Conservation (phyloP, 2,329 filamentous ascomycete genomes). For the Cephalotrichum gorgonifer region DNA sequence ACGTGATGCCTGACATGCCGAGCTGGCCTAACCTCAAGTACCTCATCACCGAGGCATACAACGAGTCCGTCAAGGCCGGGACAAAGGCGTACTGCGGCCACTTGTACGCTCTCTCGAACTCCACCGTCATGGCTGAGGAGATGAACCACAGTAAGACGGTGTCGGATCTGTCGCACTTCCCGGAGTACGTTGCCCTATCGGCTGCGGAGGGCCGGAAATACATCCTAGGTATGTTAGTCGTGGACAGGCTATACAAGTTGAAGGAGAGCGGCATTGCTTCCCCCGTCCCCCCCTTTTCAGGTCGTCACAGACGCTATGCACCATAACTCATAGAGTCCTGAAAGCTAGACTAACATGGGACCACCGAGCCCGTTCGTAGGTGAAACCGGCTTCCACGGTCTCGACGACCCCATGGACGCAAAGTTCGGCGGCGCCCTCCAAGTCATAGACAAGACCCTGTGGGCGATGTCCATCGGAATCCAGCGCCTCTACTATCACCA, state of each 20-base stretch:
- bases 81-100: background rate
- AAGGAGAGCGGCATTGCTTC: too few species aligned
- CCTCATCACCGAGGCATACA: constrained; percentile 4
- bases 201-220: background rate
- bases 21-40: constrained; percentile 4
- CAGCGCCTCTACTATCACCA: constrained; percentile 7
- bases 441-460: constrained; percentile 5
- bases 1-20: background rate
- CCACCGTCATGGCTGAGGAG: background rate
- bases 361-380: background rate
- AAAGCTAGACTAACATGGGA: too few species aligned
- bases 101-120: too few species aligned
- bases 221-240: background rate
- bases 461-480: constrained; percentile 4
- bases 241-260: too few species aligned
- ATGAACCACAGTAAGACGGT: constrained; percentile 5
- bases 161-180: constrained; percentile 11
- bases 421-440: constrained; percentile 14
- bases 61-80: constrained; percentile 1
- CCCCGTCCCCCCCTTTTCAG: too few species aligned
- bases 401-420: constrained; percentile 9
- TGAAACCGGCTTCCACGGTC: constrained; percentile 4
- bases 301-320: too few species aligned
- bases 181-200: background rate
- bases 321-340: too few species aligned